Evolutionary conservation across 768 basidiomycete genomes (phyloP), one percentile per base, ranked within the genome.

Genomic region (Tephrocybe rancida): DNA sequence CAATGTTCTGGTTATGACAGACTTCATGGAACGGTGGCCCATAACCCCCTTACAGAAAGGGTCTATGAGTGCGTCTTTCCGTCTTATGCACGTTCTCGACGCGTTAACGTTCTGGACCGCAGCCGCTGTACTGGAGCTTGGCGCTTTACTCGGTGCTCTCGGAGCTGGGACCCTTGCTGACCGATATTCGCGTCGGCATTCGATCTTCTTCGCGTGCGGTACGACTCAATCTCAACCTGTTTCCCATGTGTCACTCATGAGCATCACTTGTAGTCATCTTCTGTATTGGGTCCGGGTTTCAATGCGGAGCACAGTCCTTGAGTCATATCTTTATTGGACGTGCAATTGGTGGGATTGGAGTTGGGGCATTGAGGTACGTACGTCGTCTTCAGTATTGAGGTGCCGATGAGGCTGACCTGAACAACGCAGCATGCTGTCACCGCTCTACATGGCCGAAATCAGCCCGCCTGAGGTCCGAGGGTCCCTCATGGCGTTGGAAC

Each of bases 401-500:
- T 32, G 44, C 41, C 50, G 58, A 34, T 59, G 35, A 55, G 56
- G 2, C 54, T 61, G 1, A 46, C 16, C n/a, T n/a, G 26, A 2
- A 18, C 13, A 5, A 51, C 26, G 3, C 46, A 90, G 90, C 63
- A 90, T 87, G 83, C 73, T 91, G n/a, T 83, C 84, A 0, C 88
- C 89, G 0, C 71, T 92, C 21, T 92, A 92, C 67, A 90, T 92
- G 78, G 84, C 90, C 1, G 90, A 93, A 70, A 93, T 93, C 47
- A 87, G 87, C 56, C 82, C 90, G 9, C 90, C 90, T 0, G 89
- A 91, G 67, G 76, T 87, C 0, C 80, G 91, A 14, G 90, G 90
- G 9, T 89, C 90, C 0, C 77, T 93, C 18, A 77, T 92, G 70
- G 85, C 89, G 1, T 73, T 93, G 2, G 90, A 93, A 61, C 90